phyloP scores from a whole-genome alignment of 2,329 filamentous ascomycete genomes.

The Aspergillus persii region DNA sequence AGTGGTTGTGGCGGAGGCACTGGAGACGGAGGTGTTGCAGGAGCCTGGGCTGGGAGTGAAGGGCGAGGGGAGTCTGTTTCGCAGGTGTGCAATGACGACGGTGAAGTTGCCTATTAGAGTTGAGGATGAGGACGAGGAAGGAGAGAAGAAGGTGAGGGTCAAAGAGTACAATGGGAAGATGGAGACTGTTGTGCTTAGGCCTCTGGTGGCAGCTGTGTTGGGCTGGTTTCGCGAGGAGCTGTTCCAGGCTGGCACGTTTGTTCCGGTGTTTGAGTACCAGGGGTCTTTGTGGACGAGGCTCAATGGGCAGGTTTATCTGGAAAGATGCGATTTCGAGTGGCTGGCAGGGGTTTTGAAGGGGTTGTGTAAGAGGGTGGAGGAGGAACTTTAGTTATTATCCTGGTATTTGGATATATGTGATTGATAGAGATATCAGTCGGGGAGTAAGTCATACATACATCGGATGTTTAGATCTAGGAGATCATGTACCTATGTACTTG shows the following conservation, averaged over 20 bases:
- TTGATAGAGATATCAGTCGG: too few relatives aligned
- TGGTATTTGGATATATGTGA: too few relatives aligned
- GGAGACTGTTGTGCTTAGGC: conserved; percentile 20
- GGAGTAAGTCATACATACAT: too few relatives aligned
- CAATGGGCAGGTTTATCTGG: conserved; percentile 83
- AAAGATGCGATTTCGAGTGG: conserved; percentile 73
- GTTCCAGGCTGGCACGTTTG: conserved; percentile 68
- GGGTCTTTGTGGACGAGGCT: conserved; percentile 68
- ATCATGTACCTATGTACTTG: too few relatives aligned
- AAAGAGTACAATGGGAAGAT: conserved; percentile 33
- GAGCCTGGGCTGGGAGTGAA: conserved; percentile 32
- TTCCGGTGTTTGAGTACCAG: conserved; percentile 62
- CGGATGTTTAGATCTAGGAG: too few relatives aligned
- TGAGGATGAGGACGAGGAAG: neutral
- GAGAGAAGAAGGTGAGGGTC: conserved; percentile 22
- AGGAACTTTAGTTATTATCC: conserved; percentile 22
- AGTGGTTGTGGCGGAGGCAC: conserved; percentile 55
- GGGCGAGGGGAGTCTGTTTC: conserved; percentile 43
- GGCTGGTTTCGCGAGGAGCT: conserved; percentile 60
- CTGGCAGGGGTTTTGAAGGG: conserved; percentile 58
- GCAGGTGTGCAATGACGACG: conserved; percentile 69
- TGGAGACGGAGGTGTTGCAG: conserved; percentile 72
- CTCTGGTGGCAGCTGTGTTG: conserved; percentile 34
- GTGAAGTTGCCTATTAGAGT: conserved; percentile 64
- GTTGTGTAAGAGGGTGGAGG: conserved; percentile 53